Conservation (phyloP, 2,329 filamentous ascomycete species). For the Aureobasidium pullulans region DNA sequence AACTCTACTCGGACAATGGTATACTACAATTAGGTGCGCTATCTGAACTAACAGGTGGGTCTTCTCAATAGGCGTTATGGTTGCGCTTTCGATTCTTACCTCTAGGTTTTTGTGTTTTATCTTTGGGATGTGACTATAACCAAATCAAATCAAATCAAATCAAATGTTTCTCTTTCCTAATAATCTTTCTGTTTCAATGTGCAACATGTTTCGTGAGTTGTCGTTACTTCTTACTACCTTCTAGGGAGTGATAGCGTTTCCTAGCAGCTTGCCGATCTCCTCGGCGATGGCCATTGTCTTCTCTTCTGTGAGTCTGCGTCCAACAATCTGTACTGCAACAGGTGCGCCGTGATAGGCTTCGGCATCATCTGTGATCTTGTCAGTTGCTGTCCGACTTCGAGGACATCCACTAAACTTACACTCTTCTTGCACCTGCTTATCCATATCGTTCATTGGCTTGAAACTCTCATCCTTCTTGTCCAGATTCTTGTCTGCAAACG, state of each 20-base stretch:
- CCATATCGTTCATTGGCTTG: slow-evolving; percentile 23
- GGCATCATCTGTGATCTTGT: slow-evolving; percentile 27
- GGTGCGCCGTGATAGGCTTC: slow-evolving; percentile 33
- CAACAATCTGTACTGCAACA: slow-evolving; percentile 32
- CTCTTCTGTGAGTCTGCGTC: slow-evolving; percentile 32
- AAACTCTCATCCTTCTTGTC: slow-evolving; percentile 24
- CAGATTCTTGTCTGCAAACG: slow-evolving; percentile 24
- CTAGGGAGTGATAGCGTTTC: slow-evolving; percentile 24
- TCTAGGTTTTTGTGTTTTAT: no score
- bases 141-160: no score
- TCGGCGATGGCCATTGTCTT: slow-evolving; percentile 32
- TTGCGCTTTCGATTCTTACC: no score
- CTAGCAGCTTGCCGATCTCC: slow-evolving; percentile 19
- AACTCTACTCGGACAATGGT: no score
- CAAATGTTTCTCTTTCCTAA: no score
- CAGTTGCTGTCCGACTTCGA: background rate
- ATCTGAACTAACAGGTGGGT: no score
- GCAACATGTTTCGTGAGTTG: no score
- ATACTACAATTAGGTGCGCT: no score
- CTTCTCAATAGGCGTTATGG: no score
- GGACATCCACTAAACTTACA: slow-evolving; percentile 11
- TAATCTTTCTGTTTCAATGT: no score
- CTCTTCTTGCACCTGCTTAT: slow-evolving; percentile 17
- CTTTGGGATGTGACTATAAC: no score
- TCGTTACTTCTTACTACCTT: slow-evolving; percentile 22